Percentiles rank a stretch among this genome's conserved stretches.
These are phyloP conservation scores for Sesbania bispinosa DNA, from an alignment of 306 rosid genomes.

Conservation along the genomic window DNA sequence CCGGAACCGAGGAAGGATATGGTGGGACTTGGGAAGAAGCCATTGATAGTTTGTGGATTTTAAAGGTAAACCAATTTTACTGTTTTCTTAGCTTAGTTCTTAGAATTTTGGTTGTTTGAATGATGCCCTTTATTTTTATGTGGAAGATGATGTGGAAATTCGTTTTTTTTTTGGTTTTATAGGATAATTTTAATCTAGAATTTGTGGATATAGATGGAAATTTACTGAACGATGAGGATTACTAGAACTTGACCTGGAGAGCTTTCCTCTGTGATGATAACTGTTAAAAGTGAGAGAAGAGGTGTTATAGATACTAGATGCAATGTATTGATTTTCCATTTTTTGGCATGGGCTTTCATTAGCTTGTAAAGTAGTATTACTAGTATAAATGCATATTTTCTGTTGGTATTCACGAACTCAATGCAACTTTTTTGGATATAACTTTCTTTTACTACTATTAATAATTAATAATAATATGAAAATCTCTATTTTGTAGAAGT, in stretches of 20 bases:
- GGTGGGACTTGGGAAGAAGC: slow-evolving; percentile 47
- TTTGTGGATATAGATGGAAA: background rate
- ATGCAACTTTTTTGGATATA: background rate
- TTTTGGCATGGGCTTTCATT: background rate
- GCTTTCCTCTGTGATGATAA: background rate
- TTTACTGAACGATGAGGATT: background rate
- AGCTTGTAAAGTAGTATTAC: background rate
- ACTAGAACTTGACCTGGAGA: background rate
- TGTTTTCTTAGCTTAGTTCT: background rate
- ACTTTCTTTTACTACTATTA: background rate
- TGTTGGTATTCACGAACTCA: background rate
- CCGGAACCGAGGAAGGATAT: slow-evolving; percentile 38
- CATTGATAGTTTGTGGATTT: slow-evolving; percentile 67
- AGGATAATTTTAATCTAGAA: background rate
- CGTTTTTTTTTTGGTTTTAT: background rate
- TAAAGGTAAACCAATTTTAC: slow-evolving; percentile 49
- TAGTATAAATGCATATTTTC: background rate
- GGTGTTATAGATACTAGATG: background rate
- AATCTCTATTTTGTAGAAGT: background rate
- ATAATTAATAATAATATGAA: no score
- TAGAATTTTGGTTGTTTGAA: background rate
- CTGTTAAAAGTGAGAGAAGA: background rate
- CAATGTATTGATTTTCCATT: background rate
- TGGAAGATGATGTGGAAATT: background rate
- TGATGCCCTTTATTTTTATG: background rate